These are phyloP conservation scores for Adansonia madagascariensis DNA, from an alignment of 441 rosid species.

Conservation along the genomic window DNA sequence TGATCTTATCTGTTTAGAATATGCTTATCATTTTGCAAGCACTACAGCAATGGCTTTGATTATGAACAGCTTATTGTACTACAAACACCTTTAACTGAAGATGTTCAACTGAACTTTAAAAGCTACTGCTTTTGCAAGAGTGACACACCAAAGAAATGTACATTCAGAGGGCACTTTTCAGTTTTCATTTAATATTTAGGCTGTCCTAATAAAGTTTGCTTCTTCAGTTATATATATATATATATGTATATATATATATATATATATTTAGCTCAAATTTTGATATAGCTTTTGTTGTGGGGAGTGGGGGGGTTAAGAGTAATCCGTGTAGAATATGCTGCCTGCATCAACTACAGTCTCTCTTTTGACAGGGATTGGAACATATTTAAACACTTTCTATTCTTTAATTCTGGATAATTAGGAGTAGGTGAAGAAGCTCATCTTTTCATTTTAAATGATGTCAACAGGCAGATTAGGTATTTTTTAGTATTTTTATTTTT, in stretches of 20 bases:
- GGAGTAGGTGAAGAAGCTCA: constrained; percentile 17
- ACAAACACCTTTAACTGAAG: background rate
- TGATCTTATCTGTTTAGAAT: constrained; percentile 7
- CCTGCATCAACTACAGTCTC: constrained; percentile 9
- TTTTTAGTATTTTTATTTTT: background rate
- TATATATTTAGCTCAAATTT: background rate
- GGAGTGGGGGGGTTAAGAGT: background rate
- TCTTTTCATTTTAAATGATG: constrained; percentile 12
- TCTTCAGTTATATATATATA: background rate
- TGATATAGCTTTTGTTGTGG: background rate
- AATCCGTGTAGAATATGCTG: constrained; percentile 18
- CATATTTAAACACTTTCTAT: background rate
- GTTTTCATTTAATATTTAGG: background rate
- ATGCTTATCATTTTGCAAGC: background rate
- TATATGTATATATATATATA: background rate
- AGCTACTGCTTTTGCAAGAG: too few relatives aligned
- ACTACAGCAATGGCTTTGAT: background rate
- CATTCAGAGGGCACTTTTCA: background rate
- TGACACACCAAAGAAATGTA: background rate
- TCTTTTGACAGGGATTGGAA: background rate
- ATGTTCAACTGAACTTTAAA: background rate
- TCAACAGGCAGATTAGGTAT: constrained; percentile 15
- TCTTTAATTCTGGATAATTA: constrained; percentile 2
- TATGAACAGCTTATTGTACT: background rate
- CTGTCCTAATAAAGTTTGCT: background rate